These are phyloP conservation scores for Yamadazyma atlantica DNA, from an alignment of 1,139 yeast genomes.

Conservation along the genomic window DNA sequence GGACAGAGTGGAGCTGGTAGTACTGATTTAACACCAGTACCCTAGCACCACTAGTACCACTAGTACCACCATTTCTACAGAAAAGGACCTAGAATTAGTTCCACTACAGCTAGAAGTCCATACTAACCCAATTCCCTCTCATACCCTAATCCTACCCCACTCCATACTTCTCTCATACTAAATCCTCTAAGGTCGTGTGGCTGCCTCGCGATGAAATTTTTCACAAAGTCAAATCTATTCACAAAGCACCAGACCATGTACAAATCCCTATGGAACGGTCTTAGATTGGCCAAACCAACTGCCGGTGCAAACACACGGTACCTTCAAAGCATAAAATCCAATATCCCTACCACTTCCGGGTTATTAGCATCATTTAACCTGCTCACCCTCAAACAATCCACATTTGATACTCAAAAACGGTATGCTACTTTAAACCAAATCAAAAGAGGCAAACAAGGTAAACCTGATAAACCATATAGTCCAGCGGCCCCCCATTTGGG, in stretches of 20 bases:
- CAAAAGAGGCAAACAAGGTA: constrained; percentile 60
- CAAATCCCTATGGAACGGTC: constrained; percentile 11
- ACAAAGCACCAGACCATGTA: constrained; percentile 10
- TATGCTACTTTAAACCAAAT: constrained; percentile 74
- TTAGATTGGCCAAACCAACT: constrained; percentile 8
- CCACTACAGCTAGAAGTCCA: too few species aligned
- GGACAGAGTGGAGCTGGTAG: constrained; percentile 2
- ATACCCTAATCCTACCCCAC: too few species aligned
- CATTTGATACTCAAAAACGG: constrained; percentile 29
- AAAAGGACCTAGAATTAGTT: too few species aligned
- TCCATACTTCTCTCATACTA: too few species aligned
- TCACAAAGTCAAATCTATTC: constrained; percentile 2
- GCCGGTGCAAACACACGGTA: constrained; percentile 6
- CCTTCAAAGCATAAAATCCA: constrained; percentile 5
- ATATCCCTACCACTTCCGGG: constrained; percentile 1
- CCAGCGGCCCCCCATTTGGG: constrained; percentile 80
- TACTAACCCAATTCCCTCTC: too few species aligned
- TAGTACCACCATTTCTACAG: too few species aligned
- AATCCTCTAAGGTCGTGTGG: too few species aligned
- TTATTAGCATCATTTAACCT: not conserved
- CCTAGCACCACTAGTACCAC: too few species aligned
- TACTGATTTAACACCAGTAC: too few species aligned
- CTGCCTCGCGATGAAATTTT: constrained; percentile 8
- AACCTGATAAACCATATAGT: constrained; percentile 46
- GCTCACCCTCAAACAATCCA: not conserved